Evolutionary conservation across 108 stramenopile species (phyloP).

Genomic region (Halocafeteria seosinensis): DNA sequence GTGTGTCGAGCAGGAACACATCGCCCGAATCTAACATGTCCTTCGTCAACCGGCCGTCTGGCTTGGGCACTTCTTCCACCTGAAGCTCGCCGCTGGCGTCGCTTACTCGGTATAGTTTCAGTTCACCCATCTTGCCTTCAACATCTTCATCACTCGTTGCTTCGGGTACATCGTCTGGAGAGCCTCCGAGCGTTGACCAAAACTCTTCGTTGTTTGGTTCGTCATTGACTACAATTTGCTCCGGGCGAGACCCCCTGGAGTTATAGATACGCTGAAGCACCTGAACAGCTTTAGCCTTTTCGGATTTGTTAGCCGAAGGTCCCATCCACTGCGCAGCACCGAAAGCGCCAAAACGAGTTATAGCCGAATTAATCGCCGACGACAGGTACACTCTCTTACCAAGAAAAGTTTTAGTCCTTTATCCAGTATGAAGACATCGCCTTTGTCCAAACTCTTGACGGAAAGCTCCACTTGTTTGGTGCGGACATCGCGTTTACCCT

Average conservation of each 20-base stretch:
- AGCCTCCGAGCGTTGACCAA: conserved; percentile 57
- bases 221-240: conserved; percentile 20
- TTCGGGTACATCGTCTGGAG: conserved; percentile 34
- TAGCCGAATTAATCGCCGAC: no score
- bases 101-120: conserved; percentile 19
- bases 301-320: conserved; percentile 32
- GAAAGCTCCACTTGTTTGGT: conserved; percentile 45
- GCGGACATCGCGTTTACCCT: conserved; percentile 37
- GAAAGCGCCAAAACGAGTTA: no score
- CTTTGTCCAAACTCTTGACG: conserved; percentile 44
- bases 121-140: conserved; percentile 19
- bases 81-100: conserved; percentile 23
- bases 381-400: no score
- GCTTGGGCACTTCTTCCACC: conserved; percentile 33
- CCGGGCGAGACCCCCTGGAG: conserved; percentile 33
- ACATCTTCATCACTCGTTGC: conserved; percentile 18
- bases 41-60: conserved; percentile 28
- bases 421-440: conserved; percentile 70
- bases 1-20: conserved; percentile 53
- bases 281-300: conserved; percentile 49
- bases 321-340: no score
- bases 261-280: conserved; percentile 39
- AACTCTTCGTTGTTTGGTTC: conserved; percentile 45
- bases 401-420: conserved; percentile 51
- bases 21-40: conserved; percentile 28